These are phyloP conservation scores for Paramyrothecium sp. DNA, from an alignment of 2,329 filamentous ascomycete species.

Conservation along the genomic window DNA sequence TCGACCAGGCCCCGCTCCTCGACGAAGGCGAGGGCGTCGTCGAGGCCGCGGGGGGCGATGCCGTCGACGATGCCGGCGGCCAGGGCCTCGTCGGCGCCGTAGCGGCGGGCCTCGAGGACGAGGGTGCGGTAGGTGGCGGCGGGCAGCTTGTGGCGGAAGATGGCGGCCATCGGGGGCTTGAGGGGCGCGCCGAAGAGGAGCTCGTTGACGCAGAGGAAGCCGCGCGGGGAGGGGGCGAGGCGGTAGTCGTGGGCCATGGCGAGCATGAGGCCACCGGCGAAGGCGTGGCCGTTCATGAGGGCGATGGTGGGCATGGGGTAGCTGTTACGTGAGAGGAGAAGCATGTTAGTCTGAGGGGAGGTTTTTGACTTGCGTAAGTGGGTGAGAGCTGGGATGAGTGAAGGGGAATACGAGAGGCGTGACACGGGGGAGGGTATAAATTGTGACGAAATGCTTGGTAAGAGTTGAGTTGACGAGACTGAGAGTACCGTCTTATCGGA, in stretches of 20 bases:
- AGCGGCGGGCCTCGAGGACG: slow-evolving; percentile 72
- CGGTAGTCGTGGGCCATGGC: slow-evolving; percentile 84
- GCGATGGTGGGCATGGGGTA: slow-evolving; percentile 82
- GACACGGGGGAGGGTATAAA: slow-evolving; percentile 4
- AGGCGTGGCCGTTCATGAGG: slow-evolving; percentile 77
- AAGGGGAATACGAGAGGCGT: too few relatives aligned
- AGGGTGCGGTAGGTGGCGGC: slow-evolving; percentile 58
- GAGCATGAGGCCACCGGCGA: slow-evolving; percentile 79
- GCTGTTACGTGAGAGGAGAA: slow-evolving; percentile 12
- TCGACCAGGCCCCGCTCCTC: slow-evolving; percentile 55
- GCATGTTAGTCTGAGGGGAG: background rate
- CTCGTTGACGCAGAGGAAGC: slow-evolving; percentile 81
- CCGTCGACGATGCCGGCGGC: slow-evolving; percentile 67
- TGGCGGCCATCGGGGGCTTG: slow-evolving; percentile 67
- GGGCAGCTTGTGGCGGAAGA: slow-evolving; percentile 70
- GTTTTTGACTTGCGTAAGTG: background rate
- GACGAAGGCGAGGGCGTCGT: slow-evolving; percentile 62
- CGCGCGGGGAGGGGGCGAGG: slow-evolving; percentile 66
- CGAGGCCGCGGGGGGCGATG: slow-evolving; percentile 53
- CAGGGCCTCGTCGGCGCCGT: slow-evolving; percentile 61
- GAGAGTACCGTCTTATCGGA: too few relatives aligned
- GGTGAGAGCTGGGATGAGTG: background rate
- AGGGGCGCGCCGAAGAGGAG: slow-evolving; percentile 77
- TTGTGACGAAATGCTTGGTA: background rate
- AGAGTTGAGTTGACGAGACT: background rate